Conservation (phyloP, 225 moss, liverwort and hornwort species). For the Asterella californica region DNA sequence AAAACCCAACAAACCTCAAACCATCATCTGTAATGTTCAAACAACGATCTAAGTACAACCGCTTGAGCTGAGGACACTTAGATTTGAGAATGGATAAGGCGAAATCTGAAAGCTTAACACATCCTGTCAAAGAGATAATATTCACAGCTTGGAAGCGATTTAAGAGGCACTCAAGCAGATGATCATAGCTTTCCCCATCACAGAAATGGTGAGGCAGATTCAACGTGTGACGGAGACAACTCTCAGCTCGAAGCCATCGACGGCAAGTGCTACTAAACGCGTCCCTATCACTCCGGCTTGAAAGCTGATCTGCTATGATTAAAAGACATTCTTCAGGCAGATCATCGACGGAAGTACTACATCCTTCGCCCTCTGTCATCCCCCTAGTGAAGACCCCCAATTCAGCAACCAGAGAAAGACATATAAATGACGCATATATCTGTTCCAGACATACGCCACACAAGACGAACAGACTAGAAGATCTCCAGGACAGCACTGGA, state of each 20-base stretch:
- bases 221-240: constrained; percentile 10
- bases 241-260: constrained; percentile 13
- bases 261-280: constrained; percentile 10
- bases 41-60: constrained; percentile 21
- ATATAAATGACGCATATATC: not conserved
- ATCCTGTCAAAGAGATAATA: constrained; percentile 15
- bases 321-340: constrained; percentile 17
- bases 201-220: constrained; percentile 15
- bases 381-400: not conserved
- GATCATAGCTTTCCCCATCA: constrained; percentile 5
- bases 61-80: constrained; percentile 14
- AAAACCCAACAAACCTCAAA: constrained; percentile 9
- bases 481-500: not conserved
- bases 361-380: not conserved
- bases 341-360: constrained; percentile 10
- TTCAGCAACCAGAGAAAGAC: not conserved
- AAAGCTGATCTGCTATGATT: constrained; percentile 13
- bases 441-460: not conserved
- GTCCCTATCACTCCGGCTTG: constrained; percentile 3
- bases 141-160: constrained; percentile 16
- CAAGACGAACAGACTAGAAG: not conserved
- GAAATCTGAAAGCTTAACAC: constrained; percentile 16
- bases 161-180: constrained; percentile 16
- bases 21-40: constrained; percentile 21
- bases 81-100: constrained; percentile 7